Evolutionary conservation across 345 rosid species (phyloP).

Genomic region (Euphorbia pulcherrima): DNA sequence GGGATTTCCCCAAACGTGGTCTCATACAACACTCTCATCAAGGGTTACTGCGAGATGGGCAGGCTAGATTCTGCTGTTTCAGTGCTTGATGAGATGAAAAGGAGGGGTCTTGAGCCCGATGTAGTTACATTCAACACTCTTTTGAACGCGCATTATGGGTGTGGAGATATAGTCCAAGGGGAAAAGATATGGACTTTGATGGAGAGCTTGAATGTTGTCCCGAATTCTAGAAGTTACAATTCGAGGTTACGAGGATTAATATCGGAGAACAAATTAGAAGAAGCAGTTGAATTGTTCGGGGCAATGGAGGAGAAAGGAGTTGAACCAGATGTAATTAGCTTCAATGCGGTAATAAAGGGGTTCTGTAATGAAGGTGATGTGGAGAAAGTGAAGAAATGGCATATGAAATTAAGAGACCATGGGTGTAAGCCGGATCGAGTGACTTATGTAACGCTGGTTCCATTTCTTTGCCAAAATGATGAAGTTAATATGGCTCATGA

Average conservation of each 20-base stretch:
- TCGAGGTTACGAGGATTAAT: slow-evolving; percentile 51
- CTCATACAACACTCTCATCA: slow-evolving; percentile 52
- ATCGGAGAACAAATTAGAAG: slow-evolving; percentile 31
- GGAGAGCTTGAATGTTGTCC: slow-evolving; percentile 39
- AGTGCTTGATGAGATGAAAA: slow-evolving; percentile 55
- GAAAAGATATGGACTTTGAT: slow-evolving; percentile 47
- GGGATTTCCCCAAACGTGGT: slow-evolving; percentile 47
- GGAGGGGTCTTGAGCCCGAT: slow-evolving; percentile 45
- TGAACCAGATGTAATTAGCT: slow-evolving; percentile 45
- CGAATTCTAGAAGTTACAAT: slow-evolving; percentile 55
- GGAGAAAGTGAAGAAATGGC: slow-evolving; percentile 53
- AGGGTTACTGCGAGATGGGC: slow-evolving; percentile 53
- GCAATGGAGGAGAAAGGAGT: slow-evolving; percentile 47
- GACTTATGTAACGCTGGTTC: slow-evolving; percentile 41
- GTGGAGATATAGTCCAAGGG: slow-evolving; percentile 30
- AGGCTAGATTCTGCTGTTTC: slow-evolving; percentile 37
- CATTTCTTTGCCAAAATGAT: slow-evolving; percentile 47
- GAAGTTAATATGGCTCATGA: slow-evolving; percentile 48
- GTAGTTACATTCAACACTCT: slow-evolving; percentile 55
- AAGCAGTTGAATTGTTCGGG: slow-evolving; percentile 39
- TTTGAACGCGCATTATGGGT: slow-evolving; percentile 39
- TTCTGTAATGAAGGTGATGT: slow-evolving; percentile 39
- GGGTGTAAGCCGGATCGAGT: slow-evolving; percentile 27
- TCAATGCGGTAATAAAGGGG: slow-evolving; percentile 54
- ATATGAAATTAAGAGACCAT: slow-evolving; percentile 35